Conservation (phyloP, 2,329 filamentous ascomycete species). For the Cryphonectria naterciae region DNA sequence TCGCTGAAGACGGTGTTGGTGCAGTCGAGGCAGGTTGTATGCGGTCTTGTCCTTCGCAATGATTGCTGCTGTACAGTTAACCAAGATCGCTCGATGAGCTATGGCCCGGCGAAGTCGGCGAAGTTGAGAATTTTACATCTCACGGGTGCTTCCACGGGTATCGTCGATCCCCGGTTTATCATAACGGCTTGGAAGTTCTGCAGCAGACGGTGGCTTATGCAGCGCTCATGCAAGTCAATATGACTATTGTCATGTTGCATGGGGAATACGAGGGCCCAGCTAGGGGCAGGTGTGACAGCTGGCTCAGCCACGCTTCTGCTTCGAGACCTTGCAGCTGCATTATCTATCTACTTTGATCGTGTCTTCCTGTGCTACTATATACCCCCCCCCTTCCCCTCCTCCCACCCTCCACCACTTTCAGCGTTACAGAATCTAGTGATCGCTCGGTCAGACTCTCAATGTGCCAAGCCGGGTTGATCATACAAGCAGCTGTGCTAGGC, state of each 20-base stretch:
- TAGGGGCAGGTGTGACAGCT: background rate
- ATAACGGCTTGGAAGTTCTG: background rate
- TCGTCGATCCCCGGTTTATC: background rate
- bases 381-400: too few relatives aligned
- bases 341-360: background rate
- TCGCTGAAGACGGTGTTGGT: background rate
- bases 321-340: background rate
- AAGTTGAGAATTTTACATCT: background rate
- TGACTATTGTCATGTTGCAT: constrained; percentile 11
- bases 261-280: background rate
- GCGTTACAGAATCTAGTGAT: background rate
- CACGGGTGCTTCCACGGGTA: background rate
- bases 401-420: too few relatives aligned
- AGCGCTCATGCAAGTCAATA: constrained; percentile 1
- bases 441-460: background rate
- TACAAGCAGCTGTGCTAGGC: background rate
- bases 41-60: background rate
- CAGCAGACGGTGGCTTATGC: background rate
- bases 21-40: background rate
- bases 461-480: background rate
- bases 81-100: background rate
- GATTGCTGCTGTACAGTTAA: background rate
- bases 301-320: background rate
- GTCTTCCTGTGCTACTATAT: background rate
- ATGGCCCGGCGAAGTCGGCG: background rate